Percentiles rank a stretch among this genome's conserved stretches.
Evolutionary conservation across 1,139 yeast species (phyloP).

Genomic region (Candida albicans): DNA sequence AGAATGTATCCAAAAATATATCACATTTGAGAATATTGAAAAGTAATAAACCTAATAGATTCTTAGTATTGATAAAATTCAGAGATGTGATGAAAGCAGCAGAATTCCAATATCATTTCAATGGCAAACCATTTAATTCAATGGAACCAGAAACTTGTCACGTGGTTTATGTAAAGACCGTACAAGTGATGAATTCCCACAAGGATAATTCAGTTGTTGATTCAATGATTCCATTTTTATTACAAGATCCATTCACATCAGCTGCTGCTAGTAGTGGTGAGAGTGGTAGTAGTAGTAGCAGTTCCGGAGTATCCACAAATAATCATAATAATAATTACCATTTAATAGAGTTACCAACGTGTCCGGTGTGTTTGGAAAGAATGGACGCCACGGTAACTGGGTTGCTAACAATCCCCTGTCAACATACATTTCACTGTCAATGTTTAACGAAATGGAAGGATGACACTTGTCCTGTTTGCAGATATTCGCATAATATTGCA

Average conservation of each 20-base stretch:
- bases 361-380: conserved; percentile 91
- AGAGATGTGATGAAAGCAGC: conserved; percentile 55
- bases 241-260: conserved; percentile 71
- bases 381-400: conserved; percentile 86
- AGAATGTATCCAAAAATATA: conserved; percentile 51
- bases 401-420: conserved; percentile 83
- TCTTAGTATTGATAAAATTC: conserved; percentile 77
- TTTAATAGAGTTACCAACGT: conserved; percentile 75
- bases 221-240: conserved; percentile 58
- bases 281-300: background rate
- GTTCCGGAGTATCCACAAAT: background rate
- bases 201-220: conserved; percentile 22
- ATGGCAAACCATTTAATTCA: conserved; percentile 77
- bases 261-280: conserved; percentile 5
- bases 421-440: conserved; percentile 90
- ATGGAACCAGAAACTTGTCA: conserved; percentile 91
- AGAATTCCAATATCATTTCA: conserved; percentile 61
- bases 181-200: conserved; percentile 28
- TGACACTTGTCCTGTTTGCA: conserved; percentile 88
- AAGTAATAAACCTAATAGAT: conserved; percentile 67
- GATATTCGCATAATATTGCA: conserved; percentile 60
- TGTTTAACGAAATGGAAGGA: conserved; percentile 90
- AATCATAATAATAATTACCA: conserved; percentile 1
- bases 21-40: conserved; percentile 74
- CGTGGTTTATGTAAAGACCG: conserved; percentile 66